phyloP scores from a whole-genome alignment of 78 protist genomes.

The Cavenderia fasciculata region DNA sequence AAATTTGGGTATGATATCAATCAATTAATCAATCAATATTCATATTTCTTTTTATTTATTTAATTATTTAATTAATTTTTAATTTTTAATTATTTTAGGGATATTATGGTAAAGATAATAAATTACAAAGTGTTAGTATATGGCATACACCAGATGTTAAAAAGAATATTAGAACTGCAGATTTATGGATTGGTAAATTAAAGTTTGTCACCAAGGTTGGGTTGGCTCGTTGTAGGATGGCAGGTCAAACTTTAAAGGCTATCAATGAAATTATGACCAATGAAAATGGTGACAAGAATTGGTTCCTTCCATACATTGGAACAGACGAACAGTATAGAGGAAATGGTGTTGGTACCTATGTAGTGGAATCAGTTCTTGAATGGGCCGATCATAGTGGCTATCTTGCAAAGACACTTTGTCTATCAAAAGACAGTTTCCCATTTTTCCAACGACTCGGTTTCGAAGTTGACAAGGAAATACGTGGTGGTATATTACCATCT shows the following conservation, averaged over 20 bases:
- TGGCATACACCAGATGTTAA: conserved; percentile 40
- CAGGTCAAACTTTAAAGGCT: neutral
- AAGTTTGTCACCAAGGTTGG: conserved; percentile 32
- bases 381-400: conserved; percentile 31
- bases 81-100: conserved; percentile 19
- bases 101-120: conserved; percentile 18
- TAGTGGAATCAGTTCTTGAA: neutral
- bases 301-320: conserved; percentile 33
- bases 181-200: conserved; percentile 24
- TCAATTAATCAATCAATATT: too few species aligned
- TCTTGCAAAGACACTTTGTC: neutral
- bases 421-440: conserved; percentile 1
- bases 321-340: conserved; percentile 15
- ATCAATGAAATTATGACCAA: neutral
- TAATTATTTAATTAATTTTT: too few species aligned
- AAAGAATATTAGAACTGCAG: conserved; percentile 16
- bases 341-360: conserved; percentile 31
- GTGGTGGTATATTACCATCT: conserved; percentile 26
- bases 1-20: conserved; percentile 41
- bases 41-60: too few species aligned
- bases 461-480: conserved; percentile 10
- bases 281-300: neutral
- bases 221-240: neutral
- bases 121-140: neutral
- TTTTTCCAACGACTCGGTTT: conserved; percentile 42